Base-by-base conservation (phyloP, 768 basidiomycete genomes). In the Leccinellum rugosiceps region DNA sequence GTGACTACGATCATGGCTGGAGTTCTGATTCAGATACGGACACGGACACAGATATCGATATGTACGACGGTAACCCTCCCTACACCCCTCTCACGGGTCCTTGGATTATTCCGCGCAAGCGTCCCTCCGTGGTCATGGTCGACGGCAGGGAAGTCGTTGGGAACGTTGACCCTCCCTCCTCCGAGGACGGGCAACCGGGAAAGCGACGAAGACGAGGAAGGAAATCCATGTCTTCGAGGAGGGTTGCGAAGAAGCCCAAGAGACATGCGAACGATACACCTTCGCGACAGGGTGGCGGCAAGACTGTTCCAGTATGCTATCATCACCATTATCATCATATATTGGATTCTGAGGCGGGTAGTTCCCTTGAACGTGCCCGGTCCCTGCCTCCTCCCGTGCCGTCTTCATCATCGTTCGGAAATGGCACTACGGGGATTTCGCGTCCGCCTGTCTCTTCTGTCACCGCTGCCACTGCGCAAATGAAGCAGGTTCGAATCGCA, bases 61-160 rank as follows among this genome's bases (percentile, higher is more conserved):
- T 15, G 25, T 57, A 66, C 31, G 51, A 54, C 19, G 57, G 30
- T n/a, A 59, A 57, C 31, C 34, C 28, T 6, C 31, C 49, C 3
- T 55, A 21, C n/a, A 56, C 35, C n/a, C 57, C 58, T 14, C 47
- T 49, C 7, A 38, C 62, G 5, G 61, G 47, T 32, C 63, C 63
- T 21, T 67, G 65, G 65, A 35, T 70, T 1, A 61, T 64, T 28
- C 62, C 65, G 3, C 63, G 60, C 43, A 67, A 58, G 35, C 61
- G 62, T 34, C 59, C 64, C 7, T 73, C 71, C 10, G 56, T 63
- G 44, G 41, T 59, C 34, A 50, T 57, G 3, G 19, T 50, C 6
- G 34, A 55, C 23, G 50, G 26, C 52, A 21, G 41, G 52, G 41
- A 60, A 41, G n/a, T 41, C 9, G n/a, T n/a, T 2, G 21, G 28